These are phyloP conservation scores for Candida saitoana DNA, from an alignment of 805 yeast genomes.

Conservation along the genomic window DNA sequence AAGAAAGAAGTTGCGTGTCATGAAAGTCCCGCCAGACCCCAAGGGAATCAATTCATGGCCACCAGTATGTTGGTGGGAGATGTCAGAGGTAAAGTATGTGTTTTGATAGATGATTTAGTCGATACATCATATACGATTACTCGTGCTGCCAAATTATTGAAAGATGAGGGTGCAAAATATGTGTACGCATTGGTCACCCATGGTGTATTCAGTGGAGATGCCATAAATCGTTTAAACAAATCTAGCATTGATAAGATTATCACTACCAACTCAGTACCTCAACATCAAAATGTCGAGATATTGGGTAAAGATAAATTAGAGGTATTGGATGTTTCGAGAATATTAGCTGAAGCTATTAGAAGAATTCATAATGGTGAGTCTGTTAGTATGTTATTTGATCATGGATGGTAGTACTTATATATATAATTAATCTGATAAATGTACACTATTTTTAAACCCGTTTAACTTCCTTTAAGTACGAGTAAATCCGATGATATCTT, in stretches of 20 bases:
- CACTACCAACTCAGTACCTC: conserved; percentile 91
- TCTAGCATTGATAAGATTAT: conserved; percentile 78
- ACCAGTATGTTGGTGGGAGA: conserved; percentile 97
- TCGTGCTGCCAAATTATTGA: conserved; percentile 85
- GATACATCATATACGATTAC: conserved; percentile 92
- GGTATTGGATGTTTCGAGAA: conserved; percentile 80
- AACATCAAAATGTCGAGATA: conserved; percentile 48
- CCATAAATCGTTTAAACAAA: conserved; percentile 62
- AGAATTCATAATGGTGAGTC: conserved; percentile 97
- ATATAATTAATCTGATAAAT: too few species aligned
- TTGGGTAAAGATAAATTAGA: conserved; percentile 52
- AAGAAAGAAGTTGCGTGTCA: conserved; percentile 26
- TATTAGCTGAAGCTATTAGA: conserved; percentile 92
- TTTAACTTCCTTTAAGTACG: too few species aligned
- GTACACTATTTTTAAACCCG: too few species aligned
- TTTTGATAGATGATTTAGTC: conserved; percentile 88
- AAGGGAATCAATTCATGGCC: conserved; percentile 40
- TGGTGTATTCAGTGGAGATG: conserved; percentile 91
- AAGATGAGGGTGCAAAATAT: conserved; percentile 86
- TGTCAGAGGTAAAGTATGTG: conserved; percentile 79
- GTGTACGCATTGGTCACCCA: conserved; percentile 90
- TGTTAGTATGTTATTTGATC: conserved; percentile 89
- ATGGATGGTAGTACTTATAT: conserved; percentile 54
- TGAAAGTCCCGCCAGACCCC: conserved; percentile 10
- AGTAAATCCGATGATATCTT: too few species aligned